These are phyloP conservation scores for Mortierella sp. DNA, from an alignment of 371 early-diverging fungal species.

Conservation along the genomic window DNA sequence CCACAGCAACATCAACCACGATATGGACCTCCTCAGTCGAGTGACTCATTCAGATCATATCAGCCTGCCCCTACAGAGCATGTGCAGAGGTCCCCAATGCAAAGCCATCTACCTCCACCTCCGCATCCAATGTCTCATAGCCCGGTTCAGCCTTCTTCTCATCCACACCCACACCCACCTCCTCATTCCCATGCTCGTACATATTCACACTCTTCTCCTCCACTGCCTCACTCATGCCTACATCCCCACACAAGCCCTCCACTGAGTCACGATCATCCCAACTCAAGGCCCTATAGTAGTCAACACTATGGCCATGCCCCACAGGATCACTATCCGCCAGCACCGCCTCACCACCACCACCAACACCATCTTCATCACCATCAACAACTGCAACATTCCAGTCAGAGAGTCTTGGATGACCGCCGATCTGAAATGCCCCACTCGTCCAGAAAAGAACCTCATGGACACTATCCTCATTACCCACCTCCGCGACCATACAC, in stretches of 20 bases:
- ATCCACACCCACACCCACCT: slow-evolving; percentile 2
- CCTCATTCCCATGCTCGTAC: slow-evolving; percentile 15
- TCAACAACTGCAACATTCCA: slow-evolving; percentile 18
- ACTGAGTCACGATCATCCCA: slow-evolving; percentile 20
- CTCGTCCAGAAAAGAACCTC: neutral
- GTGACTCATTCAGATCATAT: neutral
- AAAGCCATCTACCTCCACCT: slow-evolving; percentile 1
- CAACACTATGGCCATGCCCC: slow-evolving; percentile 6
- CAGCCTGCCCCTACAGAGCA: slow-evolving; percentile 4
- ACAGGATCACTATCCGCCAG: slow-evolving; percentile 20
- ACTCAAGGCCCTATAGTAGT: slow-evolving; percentile 9
- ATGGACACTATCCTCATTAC: slow-evolving; percentile 15
- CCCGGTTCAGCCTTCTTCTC: slow-evolving; percentile 2
- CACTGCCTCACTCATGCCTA: neutral
- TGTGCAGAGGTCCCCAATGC: slow-evolving; percentile 4
- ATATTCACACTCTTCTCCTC: slow-evolving; percentile 18
- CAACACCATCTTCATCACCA: slow-evolving; percentile 18
- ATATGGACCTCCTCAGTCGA: slow-evolving; percentile 6
- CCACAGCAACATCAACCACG: slow-evolving; percentile 10
- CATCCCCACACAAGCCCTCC: slow-evolving; percentile 24
- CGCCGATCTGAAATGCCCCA: neutral
- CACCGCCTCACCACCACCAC: slow-evolving; percentile 7
- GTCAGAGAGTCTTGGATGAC: slow-evolving; percentile 5
- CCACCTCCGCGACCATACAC: slow-evolving; percentile 12
- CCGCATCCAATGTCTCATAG: slow-evolving; percentile 5